Conservation (phyloP, 164 flowering plant species). For the Dillenia suffruticosa region DNA sequence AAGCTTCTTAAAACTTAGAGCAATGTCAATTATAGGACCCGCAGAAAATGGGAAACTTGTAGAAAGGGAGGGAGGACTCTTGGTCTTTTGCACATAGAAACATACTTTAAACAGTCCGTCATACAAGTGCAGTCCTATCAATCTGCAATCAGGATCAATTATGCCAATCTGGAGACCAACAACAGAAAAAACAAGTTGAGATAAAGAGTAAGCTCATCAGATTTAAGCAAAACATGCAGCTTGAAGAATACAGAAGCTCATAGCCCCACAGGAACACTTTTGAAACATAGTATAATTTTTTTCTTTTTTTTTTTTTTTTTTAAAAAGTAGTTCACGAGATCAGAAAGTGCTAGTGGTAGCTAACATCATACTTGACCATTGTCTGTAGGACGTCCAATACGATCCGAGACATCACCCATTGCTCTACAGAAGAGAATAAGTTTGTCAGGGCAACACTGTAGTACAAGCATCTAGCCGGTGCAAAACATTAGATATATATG, state of each 20-base stretch:
- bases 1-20: neutral
- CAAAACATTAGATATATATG: too few species aligned
- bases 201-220: too few species aligned
- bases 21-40: neutral
- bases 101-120: constrained; percentile 97
- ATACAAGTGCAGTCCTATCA: constrained; percentile 96
- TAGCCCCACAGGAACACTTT: too few species aligned
- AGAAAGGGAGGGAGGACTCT: neutral
- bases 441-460: neutral
- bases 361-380: constrained; percentile 80
- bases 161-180: constrained; percentile 75
- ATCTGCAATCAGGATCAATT: constrained; percentile 94
- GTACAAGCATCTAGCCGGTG: too few species aligned
- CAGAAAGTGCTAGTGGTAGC: too few species aligned
- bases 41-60: neutral
- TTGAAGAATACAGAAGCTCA: too few species aligned
- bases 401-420: constrained; percentile 98
- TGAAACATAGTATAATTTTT: too few species aligned
- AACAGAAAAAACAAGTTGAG: neutral
- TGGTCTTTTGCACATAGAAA: neutral
- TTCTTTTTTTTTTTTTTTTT: too few species aligned
- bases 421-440: constrained; percentile 44
- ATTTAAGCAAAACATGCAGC: too few species aligned
- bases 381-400: constrained; percentile 97
- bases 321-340: too few species aligned